Evolutionary conservation across 352 stramenopile species (phyloP).

Genomic region (Phytophthora syringae): DNA sequence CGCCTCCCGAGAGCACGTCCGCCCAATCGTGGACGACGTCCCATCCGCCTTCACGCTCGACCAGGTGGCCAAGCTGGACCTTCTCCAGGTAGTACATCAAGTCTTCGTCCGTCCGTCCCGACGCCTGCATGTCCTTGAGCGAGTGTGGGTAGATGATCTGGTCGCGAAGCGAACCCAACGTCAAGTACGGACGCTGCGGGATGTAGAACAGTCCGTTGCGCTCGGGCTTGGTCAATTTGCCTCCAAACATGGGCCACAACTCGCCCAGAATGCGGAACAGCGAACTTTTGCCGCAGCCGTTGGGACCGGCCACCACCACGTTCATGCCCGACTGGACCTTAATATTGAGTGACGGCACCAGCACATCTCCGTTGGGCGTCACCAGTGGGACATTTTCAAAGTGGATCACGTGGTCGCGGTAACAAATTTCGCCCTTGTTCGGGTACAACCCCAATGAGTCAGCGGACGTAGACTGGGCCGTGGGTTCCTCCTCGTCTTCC

Average conservation of each 20-base stretch:
- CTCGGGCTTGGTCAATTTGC: constrained; percentile 77
- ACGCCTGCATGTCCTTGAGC: constrained; percentile 64
- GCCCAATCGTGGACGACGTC: constrained; percentile 88
- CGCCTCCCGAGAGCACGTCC: constrained; percentile 87
- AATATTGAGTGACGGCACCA: constrained; percentile 81
- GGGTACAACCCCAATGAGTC: constrained; percentile 60
- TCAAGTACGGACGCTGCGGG: constrained; percentile 89
- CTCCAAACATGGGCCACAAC: constrained; percentile 87
- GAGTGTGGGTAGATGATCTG: constrained; percentile 92
- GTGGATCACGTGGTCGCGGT: constrained; percentile 82
- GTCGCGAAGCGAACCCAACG: constrained; percentile 85
- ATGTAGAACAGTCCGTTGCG: constrained; percentile 92
- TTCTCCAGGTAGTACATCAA: constrained; percentile 78
- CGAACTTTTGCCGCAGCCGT: constrained; percentile 89
- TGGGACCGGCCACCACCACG: constrained; percentile 85
- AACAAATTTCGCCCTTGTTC: constrained; percentile 63
- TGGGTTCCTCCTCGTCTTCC: constrained; percentile 38
- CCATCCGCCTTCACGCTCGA: constrained; percentile 77
- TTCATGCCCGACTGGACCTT: constrained; percentile 91
- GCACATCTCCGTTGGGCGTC: constrained; percentile 89
- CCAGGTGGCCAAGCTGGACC: constrained; percentile 82
- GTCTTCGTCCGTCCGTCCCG: constrained; percentile 62
- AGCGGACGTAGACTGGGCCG: constrained; percentile 41
- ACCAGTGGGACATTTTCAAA: constrained; percentile 90
- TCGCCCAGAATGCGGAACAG: constrained; percentile 90